phyloP scores from a whole-genome alignment of 1,284 basidiomycete species.

The Dichomitus squalens region DNA sequence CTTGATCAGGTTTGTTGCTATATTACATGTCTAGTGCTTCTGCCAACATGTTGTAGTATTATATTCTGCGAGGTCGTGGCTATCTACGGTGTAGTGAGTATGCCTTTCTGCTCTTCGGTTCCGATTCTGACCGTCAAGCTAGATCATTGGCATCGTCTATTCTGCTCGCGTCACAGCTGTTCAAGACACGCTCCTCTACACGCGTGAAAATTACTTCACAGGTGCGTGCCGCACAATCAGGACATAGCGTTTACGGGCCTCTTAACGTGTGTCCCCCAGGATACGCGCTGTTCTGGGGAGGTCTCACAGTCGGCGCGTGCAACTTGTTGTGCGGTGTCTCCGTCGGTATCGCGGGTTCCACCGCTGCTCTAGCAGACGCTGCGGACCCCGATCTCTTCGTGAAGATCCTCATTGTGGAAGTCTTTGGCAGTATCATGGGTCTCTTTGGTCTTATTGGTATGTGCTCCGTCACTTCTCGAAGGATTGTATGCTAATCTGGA shows the following conservation, averaged over 20 bases:
- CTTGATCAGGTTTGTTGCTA: constrained; percentile 76
- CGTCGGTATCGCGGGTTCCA: constrained; percentile 91
- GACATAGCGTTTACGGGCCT: neutral
- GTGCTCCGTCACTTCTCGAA: constrained; percentile 34
- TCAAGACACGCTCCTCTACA: constrained; percentile 69
- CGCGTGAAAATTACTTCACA: constrained; percentile 87
- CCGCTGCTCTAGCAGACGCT: constrained; percentile 90
- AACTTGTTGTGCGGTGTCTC: constrained; percentile 93
- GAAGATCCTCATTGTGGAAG: constrained; percentile 93
- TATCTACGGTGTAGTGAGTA: constrained; percentile 89
- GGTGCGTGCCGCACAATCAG: constrained; percentile 48
- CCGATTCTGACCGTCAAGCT: constrained; percentile 59
- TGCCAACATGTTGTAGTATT: constrained; percentile 59
- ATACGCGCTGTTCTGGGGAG: constrained; percentile 94
- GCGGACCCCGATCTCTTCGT: constrained; percentile 92
- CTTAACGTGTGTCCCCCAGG: constrained; percentile 44
- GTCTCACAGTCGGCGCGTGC: constrained; percentile 87
- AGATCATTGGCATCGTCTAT: constrained; percentile 96
- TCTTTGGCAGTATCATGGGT: constrained; percentile 92
- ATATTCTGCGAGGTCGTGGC: constrained; percentile 99
- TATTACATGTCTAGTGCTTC: neutral
- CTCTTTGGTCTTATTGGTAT: constrained; percentile 89
- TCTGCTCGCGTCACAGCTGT: constrained; percentile 75
- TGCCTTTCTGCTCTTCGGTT: neutral
- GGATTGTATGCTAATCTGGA: neutral